Percentiles rank a stretch among this genome's conserved stretches.
Conservation (phyloP, 129 eudicot species). For the Chrysanthemum makinoi region DNA sequence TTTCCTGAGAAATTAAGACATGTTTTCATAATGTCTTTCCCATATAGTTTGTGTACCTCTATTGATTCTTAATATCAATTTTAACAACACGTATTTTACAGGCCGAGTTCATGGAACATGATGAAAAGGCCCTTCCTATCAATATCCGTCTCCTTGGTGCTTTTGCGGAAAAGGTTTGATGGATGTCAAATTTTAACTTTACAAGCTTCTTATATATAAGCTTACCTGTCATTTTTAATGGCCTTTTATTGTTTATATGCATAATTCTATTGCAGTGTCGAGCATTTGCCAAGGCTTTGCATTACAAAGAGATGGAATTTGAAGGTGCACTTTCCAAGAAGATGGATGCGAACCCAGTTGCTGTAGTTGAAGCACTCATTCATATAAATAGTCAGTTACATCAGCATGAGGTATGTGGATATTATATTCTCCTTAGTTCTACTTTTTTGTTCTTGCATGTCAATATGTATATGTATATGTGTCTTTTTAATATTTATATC, state of each 20-base stretch:
- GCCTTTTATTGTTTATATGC: slow-evolving; percentile 2
- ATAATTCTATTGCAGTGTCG: slow-evolving; percentile 65
- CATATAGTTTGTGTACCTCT: too few relatives aligned
- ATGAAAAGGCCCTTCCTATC: slow-evolving; percentile 92
- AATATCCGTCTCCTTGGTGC: slow-evolving; percentile 99
- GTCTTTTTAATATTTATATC: background rate
- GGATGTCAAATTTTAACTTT: slow-evolving; percentile 17
- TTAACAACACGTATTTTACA: slow-evolving; percentile 31
- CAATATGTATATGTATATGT: background rate
- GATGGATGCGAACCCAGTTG: slow-evolving; percentile 97
- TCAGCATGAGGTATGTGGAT: slow-evolving; percentile 81
- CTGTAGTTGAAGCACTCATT: slow-evolving; percentile 95
- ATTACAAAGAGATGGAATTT: slow-evolving; percentile 97
- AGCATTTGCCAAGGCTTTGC: slow-evolving; percentile 99
- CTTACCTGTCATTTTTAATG: slow-evolving; percentile 7
- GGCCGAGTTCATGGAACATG: slow-evolving; percentile 99
- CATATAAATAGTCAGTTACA: slow-evolving; percentile 97
- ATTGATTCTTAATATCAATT: too few relatives aligned
- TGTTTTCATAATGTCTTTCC: too few relatives aligned
- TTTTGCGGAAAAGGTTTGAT: slow-evolving; percentile 92
- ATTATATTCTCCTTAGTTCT: background rate
- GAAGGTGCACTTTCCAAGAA: slow-evolving; percentile 88
- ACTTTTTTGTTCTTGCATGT: slow-evolving; percentile 8
- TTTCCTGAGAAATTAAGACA: too few relatives aligned
- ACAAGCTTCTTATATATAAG: slow-evolving; percentile 12